Conservation (phyloP, 2,329 filamentous ascomycete genomes). For the Teratosphaeria gauchensis region DNA sequence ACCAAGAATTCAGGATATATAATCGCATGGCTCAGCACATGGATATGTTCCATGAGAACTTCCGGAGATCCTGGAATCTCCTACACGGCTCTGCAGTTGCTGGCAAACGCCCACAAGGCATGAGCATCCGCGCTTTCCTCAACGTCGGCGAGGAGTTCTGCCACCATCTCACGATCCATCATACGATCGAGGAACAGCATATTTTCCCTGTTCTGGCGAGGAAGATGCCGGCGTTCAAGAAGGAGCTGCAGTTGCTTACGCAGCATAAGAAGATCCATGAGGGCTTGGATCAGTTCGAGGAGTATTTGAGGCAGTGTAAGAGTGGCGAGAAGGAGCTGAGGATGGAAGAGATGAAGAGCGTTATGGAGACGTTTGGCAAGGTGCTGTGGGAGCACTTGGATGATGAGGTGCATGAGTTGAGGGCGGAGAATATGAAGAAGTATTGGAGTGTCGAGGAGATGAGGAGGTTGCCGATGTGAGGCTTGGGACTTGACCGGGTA, state of each 20-base stretch:
- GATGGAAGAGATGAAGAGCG: slow-evolving; percentile 50
- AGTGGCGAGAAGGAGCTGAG: slow-evolving; percentile 52
- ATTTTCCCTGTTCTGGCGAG: slow-evolving; percentile 69
- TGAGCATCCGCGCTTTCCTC: slow-evolving; percentile 62
- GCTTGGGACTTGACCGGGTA: no score
- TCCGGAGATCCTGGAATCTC: slow-evolving; percentile 62
- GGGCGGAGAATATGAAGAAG: slow-evolving; percentile 78
- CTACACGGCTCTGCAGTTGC: slow-evolving; percentile 57
- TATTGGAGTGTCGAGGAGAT: slow-evolving; percentile 76
- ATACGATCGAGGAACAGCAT: slow-evolving; percentile 71
- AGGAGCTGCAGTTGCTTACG: slow-evolving; percentile 54
- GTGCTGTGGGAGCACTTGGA: slow-evolving; percentile 78
- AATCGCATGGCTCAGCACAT: slow-evolving; percentile 67
- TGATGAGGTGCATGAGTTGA: slow-evolving; percentile 68
- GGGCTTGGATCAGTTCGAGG: slow-evolving; percentile 34
- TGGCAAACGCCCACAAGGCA: slow-evolving; percentile 49
- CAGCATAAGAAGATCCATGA: slow-evolving; percentile 74
- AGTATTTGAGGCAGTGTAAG: slow-evolving; percentile 27
- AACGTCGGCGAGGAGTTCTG: slow-evolving; percentile 59
- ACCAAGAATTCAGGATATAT: slow-evolving; percentile 58
- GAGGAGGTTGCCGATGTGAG: slow-evolving; percentile 55
- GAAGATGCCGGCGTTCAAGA: slow-evolving; percentile 69
- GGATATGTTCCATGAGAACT: slow-evolving; percentile 68
- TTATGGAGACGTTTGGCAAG: slow-evolving; percentile 68
- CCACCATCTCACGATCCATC: slow-evolving; percentile 63